These are phyloP conservation scores for Hibiscus syriacus DNA, from an alignment of 345 rosid genomes.

Conservation along the genomic window DNA sequence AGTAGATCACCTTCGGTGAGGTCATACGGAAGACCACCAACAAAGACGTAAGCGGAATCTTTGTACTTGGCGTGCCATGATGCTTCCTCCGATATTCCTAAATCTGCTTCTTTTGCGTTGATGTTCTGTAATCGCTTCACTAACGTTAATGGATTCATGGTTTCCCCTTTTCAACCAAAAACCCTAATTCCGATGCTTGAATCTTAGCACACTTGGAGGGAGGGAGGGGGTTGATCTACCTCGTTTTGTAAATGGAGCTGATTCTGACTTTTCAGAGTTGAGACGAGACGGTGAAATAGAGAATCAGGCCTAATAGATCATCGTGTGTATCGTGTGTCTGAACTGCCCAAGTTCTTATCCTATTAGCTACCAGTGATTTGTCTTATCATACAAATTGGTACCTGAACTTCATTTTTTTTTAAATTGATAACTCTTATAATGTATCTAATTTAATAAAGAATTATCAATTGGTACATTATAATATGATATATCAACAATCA, in stretches of 20 bases:
- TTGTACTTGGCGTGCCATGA: constrained; percentile 97
- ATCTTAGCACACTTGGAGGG: too few species aligned
- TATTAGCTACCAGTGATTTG: too few species aligned
- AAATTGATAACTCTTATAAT: too few species aligned
- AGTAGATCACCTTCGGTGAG: constrained; percentile 98
- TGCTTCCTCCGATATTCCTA: constrained; percentile 80
- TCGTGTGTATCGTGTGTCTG: too few species aligned
- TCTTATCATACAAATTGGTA: too few species aligned
- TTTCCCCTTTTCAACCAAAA: background rate
- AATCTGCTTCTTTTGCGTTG: constrained; percentile 62
- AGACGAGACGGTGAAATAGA: background rate
- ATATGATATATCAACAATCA: too few species aligned
- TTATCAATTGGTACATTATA: too few species aligned
- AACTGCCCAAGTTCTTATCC: too few species aligned
- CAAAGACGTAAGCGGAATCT: constrained; percentile 70
- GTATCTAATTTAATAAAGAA: too few species aligned
- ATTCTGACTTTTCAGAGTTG: background rate
- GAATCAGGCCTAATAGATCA: background rate
- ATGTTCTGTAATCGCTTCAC: constrained; percentile 76
- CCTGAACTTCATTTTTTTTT: too few species aligned
- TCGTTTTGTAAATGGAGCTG: background rate
- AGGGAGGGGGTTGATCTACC: too few species aligned
- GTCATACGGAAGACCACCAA: constrained; percentile 81
- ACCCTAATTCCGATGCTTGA: background rate
- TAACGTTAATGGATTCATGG: constrained; percentile 77